Evolutionary conservation across 2,329 filamentous ascomycete species (phyloP), one percentile per base, ranked within the genome.

Genomic region (Fusarium ramigenum): DNA sequence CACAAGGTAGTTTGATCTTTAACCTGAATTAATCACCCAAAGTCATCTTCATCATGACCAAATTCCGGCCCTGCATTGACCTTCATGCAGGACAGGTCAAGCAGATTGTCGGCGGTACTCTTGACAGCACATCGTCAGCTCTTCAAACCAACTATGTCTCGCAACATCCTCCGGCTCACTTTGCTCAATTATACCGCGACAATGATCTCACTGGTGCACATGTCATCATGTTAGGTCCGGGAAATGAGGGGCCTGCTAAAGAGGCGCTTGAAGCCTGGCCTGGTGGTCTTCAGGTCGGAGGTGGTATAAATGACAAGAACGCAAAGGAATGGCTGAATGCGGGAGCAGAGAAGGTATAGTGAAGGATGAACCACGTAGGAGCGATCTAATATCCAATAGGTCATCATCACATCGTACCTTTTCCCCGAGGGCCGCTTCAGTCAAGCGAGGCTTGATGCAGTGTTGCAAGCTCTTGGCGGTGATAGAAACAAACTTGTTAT

Each of bases 71-170:
- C 25, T 99, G 96, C 80, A 98, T 99, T 83, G 96, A 99, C 84
- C 89, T 99, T 60, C 96, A 99, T 83, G 92, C 95, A n/a, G 96
- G 96, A 19, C 92, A 96, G 80, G 96, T 99, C 67, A 99, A 99
- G 86, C 96, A 99, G 83, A 99, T 99, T 77, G 95, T 99, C 44
- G 96, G 96, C 76, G 96, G 96, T 67, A 98, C 96, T 4, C 89
- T 99, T 70, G 92, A 93, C 83, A 89, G 89, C 80, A 82, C 87
- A 14, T 89, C 89, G 4, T 82, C 87, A 11, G 87, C 89, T 63
- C 88, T 98, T 63, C 93, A 94, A 84, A 98, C 96, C 53, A 99
- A 99, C 83, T 95, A 94, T 85, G 92, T 97, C 69, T 98, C 96
- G 15, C 89, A 91, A 54, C 91, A 96, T 70, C 93, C 95, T 15